Evolutionary conservation across 192 early-diverging fungal genomes (phyloP), one percentile per base, ranked within the genome.

Genomic region (Glomus cerebriforme): DNA sequence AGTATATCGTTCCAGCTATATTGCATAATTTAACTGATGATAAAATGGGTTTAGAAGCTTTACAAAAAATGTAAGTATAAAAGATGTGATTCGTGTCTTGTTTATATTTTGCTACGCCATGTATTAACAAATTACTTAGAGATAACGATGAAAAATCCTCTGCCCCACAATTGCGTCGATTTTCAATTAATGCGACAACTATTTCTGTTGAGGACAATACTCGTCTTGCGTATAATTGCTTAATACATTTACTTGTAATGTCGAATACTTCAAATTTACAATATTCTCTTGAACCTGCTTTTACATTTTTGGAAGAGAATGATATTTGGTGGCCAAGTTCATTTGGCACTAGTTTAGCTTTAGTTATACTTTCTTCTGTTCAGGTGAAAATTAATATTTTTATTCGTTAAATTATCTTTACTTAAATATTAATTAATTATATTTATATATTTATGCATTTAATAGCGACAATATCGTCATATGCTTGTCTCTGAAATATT

Each of bases 1-100:
- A 86, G n/a, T 80, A 86, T 71, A 88, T 93, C 31, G 79, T 92
- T 27, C 85, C 85, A 29, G 84, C 93, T 9, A 81, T 93, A 2
- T 82, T 85, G 63, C 67, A 83, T 43, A 67, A 79, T 63, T 75
- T 85, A 22, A 82, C 80, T 54, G 81, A 85, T 24, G 63, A 81
- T 67, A 80, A 76, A 64, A 80, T 75, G 17, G 77, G 78, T 7
- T 66, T 77, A 31, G 63, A 77, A 47, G 12, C 34, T 39, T 66
- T 77, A 31, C 59, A 77, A 65, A 77, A 77, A 66, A 39, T 6
- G 75, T 77, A 45, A 65, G 54, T 77, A 27, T 13, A 31, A 71
- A 43, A 71, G 19, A 81, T 66, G 73, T 73, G 2, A 67, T 79
- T 31, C 26, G 74, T 15, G 27, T 76, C n/a, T n/a, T n/a, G n/a